These are phyloP conservation scores for Meredithiella fracta DNA, from an alignment of 2,329 filamentous ascomycete species.

Conservation along the genomic window DNA sequence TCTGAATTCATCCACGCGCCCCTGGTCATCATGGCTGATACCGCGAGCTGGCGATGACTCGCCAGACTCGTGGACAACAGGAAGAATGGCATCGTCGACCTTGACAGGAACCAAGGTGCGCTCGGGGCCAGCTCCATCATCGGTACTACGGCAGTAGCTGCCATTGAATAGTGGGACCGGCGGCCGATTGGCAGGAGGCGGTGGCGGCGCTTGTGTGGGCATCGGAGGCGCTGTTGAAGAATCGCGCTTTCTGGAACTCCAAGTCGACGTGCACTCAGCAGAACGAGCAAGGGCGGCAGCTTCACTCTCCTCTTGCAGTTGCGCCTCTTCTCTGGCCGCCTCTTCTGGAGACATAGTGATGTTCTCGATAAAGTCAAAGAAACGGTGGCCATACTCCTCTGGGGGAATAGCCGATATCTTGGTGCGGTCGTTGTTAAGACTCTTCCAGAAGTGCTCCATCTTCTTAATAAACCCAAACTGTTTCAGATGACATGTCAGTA, in stretches of 20 bases:
- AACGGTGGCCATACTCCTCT: slow-evolving; percentile 80
- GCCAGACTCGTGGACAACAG: slow-evolving; percentile 79
- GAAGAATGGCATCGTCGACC: slow-evolving; percentile 37
- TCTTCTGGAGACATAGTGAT: slow-evolving; percentile 85
- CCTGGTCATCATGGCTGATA: slow-evolving; percentile 34
- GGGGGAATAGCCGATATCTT: slow-evolving; percentile 90
- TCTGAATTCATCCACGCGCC: slow-evolving; percentile 16
- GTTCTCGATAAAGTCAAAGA: slow-evolving; percentile 78
- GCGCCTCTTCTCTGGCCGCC: slow-evolving; percentile 28
- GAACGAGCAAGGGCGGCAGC: slow-evolving; percentile 20
- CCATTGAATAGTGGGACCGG: slow-evolving; percentile 25
- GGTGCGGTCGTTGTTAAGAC: slow-evolving; percentile 61
- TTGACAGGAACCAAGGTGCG: not conserved
- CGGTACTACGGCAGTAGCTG: slow-evolving; percentile 1
- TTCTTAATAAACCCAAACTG: slow-evolving; percentile 92
- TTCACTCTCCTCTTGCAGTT: slow-evolving; percentile 35
- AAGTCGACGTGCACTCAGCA: slow-evolving; percentile 23
- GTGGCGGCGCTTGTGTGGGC: slow-evolving; percentile 30
- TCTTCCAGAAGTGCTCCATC: slow-evolving; percentile 94
- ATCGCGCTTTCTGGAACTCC: slow-evolving; percentile 22
- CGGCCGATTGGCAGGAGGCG: slow-evolving; percentile 20
- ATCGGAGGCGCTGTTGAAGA: slow-evolving; percentile 24
- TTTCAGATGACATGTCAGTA: not conserved
- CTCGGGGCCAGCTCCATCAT: not conserved
- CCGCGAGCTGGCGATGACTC: slow-evolving; percentile 53